Conservation (phyloP, 2,329 filamentous ascomycete species). For the Elsinoe perseae region DNA sequence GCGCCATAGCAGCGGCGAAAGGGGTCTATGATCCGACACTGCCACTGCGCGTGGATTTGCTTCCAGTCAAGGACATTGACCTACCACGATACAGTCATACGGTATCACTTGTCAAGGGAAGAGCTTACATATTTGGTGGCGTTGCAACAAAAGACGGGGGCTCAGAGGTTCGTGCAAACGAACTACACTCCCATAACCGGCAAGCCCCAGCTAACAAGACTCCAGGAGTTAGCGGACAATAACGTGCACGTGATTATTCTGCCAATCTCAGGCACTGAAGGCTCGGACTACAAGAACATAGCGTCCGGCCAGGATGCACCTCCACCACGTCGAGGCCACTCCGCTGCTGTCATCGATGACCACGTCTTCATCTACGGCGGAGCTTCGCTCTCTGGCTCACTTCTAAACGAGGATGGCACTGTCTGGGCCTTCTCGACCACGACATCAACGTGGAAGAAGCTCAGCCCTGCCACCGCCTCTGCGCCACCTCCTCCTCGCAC, state of each 20-base stretch:
- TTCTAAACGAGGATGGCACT: slow-evolving; percentile 30
- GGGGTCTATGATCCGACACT: slow-evolving; percentile 42
- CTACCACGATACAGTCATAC: slow-evolving; percentile 46
- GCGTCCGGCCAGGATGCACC: slow-evolving; percentile 32
- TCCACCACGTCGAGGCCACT: slow-evolving; percentile 35
- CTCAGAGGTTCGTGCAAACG: neutral
- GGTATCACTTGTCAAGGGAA: slow-evolving; percentile 45
- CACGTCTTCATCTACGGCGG: slow-evolving; percentile 41
- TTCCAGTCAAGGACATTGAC: slow-evolving; percentile 38
- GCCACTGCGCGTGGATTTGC: slow-evolving; percentile 45
- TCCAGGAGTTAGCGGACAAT: slow-evolving; percentile 39
- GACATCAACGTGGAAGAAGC: slow-evolving; percentile 34
- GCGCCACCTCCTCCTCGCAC: slow-evolving; percentile 25
- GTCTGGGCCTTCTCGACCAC: slow-evolving; percentile 41
- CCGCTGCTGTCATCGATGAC: slow-evolving; percentile 36
- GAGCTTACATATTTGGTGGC: slow-evolving; percentile 51
- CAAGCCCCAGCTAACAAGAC: neutral
- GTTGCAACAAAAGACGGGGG: slow-evolving; percentile 15
- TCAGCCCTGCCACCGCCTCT: slow-evolving; percentile 29
- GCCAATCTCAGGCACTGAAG: slow-evolving; percentile 37
- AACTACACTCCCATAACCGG: neutral
- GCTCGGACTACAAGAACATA: slow-evolving; percentile 36
- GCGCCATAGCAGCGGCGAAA: slow-evolving; percentile 42
- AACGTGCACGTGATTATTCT: slow-evolving; percentile 47
- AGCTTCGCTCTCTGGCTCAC: slow-evolving; percentile 18